Evolutionary conservation across 2,329 filamentous ascomycete species (phyloP), one percentile per base, ranked within the genome.

Genomic region (Colletotrichum sp.): DNA sequence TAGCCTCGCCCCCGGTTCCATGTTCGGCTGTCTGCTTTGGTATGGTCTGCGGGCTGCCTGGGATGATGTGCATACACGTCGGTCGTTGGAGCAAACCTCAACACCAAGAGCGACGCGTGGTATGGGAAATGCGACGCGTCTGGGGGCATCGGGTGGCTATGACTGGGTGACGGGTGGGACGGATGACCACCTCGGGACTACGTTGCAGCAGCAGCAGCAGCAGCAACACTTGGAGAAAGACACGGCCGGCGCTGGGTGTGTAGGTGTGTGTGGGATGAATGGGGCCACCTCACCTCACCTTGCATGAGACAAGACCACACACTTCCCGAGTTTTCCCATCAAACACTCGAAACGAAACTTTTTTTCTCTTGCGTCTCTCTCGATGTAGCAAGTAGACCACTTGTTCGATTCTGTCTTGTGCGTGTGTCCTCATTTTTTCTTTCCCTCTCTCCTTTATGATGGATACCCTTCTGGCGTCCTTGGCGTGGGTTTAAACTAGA

Each of bases 41-140:
- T 36, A 44, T 63, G 18, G 71, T 30, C 65, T 39, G 28, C 34
- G 24, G 36, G n/a, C 36, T 44, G 24, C 36, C 36, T 70, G 66
- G 26, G 70, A 67, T 62, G 65, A 39, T 59, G 71, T 60, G 59
- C 60, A 71, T 67, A 62, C 12, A 64, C 39, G 44, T 39, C 59
- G 16, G 28, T 13, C 55, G 39, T n/a, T 59, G 59, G 63, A 57
- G 52, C 28, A 26, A 52, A 32, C 57, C 30, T 76, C 76, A 74
- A 77, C 76, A 77, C 76, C 76, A 77, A 57, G 60, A 44, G 63
- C 65, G 69, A 76, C 76, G 76, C 76, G 76, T 77, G 52, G 68
- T 72, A 77, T 77, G 62, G 52, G 52, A 69, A 68, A 36, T 69
- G 39, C 64, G 76, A 76, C 76, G 76, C 76, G 76, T 76, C 59